Percentiles rank a stretch among this genome's conserved stretches.
phyloP scores from a whole-genome alignment of 768 basidiomycete genomes.

The Suillus hirtellus region DNA sequence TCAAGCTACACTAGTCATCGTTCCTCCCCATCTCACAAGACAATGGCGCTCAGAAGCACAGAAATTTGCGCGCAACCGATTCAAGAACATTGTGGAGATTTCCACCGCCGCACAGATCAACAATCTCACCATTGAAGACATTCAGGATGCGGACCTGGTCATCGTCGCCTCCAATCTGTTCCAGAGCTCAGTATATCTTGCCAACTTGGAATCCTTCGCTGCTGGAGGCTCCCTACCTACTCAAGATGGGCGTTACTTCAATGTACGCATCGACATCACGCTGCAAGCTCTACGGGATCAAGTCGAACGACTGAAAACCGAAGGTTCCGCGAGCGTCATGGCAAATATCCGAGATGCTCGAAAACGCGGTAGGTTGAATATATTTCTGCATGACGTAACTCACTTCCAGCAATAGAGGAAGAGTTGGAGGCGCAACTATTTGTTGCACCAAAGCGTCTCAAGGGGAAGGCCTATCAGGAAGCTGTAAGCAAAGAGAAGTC shows the following conservation, averaged over 20 bases:
- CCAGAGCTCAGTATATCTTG: constrained; percentile 72
- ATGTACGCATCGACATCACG: constrained; percentile 70
- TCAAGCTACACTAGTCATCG: constrained; percentile 80
- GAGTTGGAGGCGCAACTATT: constrained; percentile 48
- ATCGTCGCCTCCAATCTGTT: constrained; percentile 87
- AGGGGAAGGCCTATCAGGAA: constrained; percentile 72
- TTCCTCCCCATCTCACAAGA: constrained; percentile 85
- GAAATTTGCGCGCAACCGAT: constrained; percentile 64
- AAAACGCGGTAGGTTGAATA: constrained; percentile 50
- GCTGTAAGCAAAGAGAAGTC: constrained; percentile 44
- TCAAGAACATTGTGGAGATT: constrained; percentile 58
- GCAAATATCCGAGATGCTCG: constrained; percentile 64
- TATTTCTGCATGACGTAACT: neutral
- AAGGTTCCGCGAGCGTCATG: constrained; percentile 64
- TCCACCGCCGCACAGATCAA: constrained; percentile 73
- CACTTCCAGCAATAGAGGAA: constrained; percentile 40
- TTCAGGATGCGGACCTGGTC: constrained; percentile 83
- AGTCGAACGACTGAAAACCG: constrained; percentile 62
- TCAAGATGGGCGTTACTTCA: constrained; percentile 89
- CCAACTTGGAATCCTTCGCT: constrained; percentile 72
- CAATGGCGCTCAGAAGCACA: constrained; percentile 88
- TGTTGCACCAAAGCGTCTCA: constrained; percentile 63
- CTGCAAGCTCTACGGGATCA: constrained; percentile 61
- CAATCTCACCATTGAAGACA: constrained; percentile 64
- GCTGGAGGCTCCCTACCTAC: constrained; percentile 67